Conservation (phyloP, 1,139 yeast species). For the Yamadazyma songkhlaensis region DNA sequence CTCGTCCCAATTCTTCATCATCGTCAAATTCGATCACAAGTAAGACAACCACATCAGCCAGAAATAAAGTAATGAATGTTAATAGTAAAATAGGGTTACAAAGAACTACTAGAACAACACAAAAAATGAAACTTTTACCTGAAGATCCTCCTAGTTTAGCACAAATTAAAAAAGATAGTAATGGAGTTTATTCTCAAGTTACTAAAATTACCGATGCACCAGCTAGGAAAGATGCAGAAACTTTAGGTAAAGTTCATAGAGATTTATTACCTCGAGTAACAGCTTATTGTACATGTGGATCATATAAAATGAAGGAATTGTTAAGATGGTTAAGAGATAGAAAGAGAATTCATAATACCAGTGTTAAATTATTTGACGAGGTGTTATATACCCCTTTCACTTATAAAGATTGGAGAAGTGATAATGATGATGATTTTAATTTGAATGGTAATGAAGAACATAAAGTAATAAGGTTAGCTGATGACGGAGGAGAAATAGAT, state of each 20-base stretch:
- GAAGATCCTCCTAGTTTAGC: slow-evolving; percentile 60
- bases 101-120: slow-evolving; percentile 83
- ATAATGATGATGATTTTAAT: slow-evolving; percentile 16
- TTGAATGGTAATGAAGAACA: slow-evolving; percentile 22
- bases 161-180: slow-evolving; percentile 18
- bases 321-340: slow-evolving; percentile 82
- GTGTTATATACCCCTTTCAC: slow-evolving; percentile 88
- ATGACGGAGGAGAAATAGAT: slow-evolving; percentile 93
- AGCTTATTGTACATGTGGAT: slow-evolving; percentile 93
- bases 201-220: slow-evolving; percentile 84
- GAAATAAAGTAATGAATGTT: slow-evolving; percentile 6
- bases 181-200: slow-evolving; percentile 74
- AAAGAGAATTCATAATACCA: slow-evolving; percentile 68
- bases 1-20: background rate
- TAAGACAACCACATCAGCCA: background rate
- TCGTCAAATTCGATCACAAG: background rate
- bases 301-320: slow-evolving; percentile 84
- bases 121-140: slow-evolving; percentile 81
- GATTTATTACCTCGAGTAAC: slow-evolving; percentile 84
- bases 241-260: slow-evolving; percentile 86
- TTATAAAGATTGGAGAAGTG: slow-evolving; percentile 74
- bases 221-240: slow-evolving; percentile 92
- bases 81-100: slow-evolving; percentile 66
- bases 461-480: slow-evolving; percentile 69
- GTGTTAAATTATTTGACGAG: slow-evolving; percentile 89